A percentile compares a stretch with the other conserved stretches of the same genome.
Evolutionary conservation across 371 early-diverging fungal species (phyloP).

Genomic region (Basidiobolus heterosporus): DNA sequence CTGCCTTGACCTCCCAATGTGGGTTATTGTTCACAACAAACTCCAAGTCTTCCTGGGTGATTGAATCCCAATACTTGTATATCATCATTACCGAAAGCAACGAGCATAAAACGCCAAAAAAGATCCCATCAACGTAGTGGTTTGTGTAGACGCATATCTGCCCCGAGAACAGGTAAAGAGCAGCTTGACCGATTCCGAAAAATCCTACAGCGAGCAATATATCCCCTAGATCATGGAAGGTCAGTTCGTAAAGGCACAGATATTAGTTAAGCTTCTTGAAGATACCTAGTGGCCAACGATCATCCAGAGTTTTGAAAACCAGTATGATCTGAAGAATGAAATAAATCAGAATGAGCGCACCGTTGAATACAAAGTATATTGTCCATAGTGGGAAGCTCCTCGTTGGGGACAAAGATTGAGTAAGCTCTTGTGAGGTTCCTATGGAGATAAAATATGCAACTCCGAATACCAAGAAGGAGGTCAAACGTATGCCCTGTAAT

Average conservation of each 20-base stretch:
- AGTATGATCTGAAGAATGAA: conserved; percentile 77
- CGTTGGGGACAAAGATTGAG: conserved; percentile 30
- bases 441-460: conserved; percentile 62
- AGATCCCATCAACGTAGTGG: conserved; percentile 92
- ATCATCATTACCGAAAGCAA: conserved; percentile 95
- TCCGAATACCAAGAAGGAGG: conserved; percentile 58
- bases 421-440: conserved; percentile 55
- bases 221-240: conserved; percentile 32
- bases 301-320: conserved; percentile 86
- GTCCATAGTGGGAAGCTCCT: conserved; percentile 71
- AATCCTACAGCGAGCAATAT: conserved; percentile 76
- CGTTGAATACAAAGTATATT: conserved; percentile 74
- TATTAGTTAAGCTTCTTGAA: background rate
- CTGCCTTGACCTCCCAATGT: conserved; percentile 65
- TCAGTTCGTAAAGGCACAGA: background rate
- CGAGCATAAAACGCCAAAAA: conserved; percentile 85
- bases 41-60: conserved; percentile 95
- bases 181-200: conserved; percentile 70
- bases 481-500: conserved; percentile 67
- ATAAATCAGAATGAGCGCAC: conserved; percentile 65
- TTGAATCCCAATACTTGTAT: conserved; percentile 97
- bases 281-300: conserved; percentile 82
- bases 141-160: conserved; percentile 69
- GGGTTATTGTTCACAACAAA: conserved; percentile 81
- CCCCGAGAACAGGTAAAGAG: conserved; percentile 57